Evolutionary conservation across 1,139 yeast genomes (phyloP).

Genomic region (Nakaseomyces delphensis): DNA sequence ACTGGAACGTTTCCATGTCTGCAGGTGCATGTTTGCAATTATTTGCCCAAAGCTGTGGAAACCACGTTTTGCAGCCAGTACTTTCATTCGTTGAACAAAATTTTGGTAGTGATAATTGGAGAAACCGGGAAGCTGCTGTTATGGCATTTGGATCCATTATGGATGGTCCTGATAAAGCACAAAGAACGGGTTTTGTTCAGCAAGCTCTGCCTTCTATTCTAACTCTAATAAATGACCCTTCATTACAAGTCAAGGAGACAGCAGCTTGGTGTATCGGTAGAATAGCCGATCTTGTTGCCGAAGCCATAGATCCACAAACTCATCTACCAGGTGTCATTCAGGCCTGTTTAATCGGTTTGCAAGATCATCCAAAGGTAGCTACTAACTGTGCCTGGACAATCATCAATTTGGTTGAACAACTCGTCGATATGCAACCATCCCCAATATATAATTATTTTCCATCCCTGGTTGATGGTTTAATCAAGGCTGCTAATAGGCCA

Average conservation of each 20-base stretch:
- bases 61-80: slow-evolving; percentile 77
- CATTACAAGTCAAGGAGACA: slow-evolving; percentile 86
- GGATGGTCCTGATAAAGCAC: slow-evolving; percentile 84
- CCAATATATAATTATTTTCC: slow-evolving; percentile 68
- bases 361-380: slow-evolving; percentile 84
- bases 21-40: slow-evolving; percentile 95
- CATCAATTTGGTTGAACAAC: slow-evolving; percentile 82
- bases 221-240: slow-evolving; percentile 59
- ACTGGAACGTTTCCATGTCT: slow-evolving; percentile 98
- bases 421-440: slow-evolving; percentile 54
- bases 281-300: slow-evolving; percentile 80
- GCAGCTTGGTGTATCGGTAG: slow-evolving; percentile 98
- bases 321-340: slow-evolving; percentile 63
- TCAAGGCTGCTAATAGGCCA: slow-evolving; percentile 56
- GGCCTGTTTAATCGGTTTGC: slow-evolving; percentile 68
- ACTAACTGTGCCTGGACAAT: slow-evolving; percentile 97
- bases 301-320: slow-evolving; percentile 56
- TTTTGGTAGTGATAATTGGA: slow-evolving; percentile 59
- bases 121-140: slow-evolving; percentile 91
- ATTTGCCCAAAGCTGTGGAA: slow-evolving; percentile 84
- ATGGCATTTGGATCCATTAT: slow-evolving; percentile 97
- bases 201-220: slow-evolving; percentile 80
- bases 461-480: slow-evolving; percentile 57
- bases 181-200: slow-evolving; percentile 55
- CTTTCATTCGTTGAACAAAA: slow-evolving; percentile 73